Conservation (phyloP, 345 rosid genomes). For the Arabis hirsuta region DNA sequence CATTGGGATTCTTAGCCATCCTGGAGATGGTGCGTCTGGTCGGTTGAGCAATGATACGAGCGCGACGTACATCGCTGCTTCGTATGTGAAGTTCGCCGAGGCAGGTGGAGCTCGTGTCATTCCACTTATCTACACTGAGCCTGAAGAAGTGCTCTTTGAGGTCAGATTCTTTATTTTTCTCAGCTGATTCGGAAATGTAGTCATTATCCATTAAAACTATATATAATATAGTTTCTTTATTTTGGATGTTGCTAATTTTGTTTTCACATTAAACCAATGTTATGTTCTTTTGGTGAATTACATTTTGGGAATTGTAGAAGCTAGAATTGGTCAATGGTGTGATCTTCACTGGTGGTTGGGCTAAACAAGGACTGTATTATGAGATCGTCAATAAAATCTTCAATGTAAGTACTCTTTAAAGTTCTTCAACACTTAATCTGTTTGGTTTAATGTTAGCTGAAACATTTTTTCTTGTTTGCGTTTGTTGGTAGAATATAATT, state of each 20-base stretch:
- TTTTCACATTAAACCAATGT: background rate
- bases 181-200: too few relatives aligned
- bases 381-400: slow-evolving; percentile 54
- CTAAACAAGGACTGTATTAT: slow-evolving; percentile 68
- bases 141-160: slow-evolving; percentile 63
- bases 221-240: too few relatives aligned
- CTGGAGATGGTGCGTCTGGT: slow-evolving; percentile 93
- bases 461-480: too few relatives aligned
- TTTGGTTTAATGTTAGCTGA: slow-evolving; percentile 2
- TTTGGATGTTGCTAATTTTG: background rate
- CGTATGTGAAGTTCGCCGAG: slow-evolving; percentile 89
- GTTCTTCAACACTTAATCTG: background rate
- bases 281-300: slow-evolving; percentile 1
- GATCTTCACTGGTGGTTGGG: slow-evolving; percentile 94
- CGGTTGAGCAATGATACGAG: slow-evolving; percentile 60
- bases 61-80: slow-evolving; percentile 74
- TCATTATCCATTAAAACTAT: too few relatives aligned
- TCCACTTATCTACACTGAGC: slow-evolving; percentile 81
- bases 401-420: slow-evolving; percentile 45
- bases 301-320: slow-evolving; percentile 56
- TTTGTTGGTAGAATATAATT: background rate
- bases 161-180: slow-evolving; percentile 41
- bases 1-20: slow-evolving; percentile 79
- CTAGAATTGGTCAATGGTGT: slow-evolving; percentile 80
- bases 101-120: slow-evolving; percentile 91